phyloP scores from a whole-genome alignment of 208 protist species.

The Trypanosoma avium region DNA sequence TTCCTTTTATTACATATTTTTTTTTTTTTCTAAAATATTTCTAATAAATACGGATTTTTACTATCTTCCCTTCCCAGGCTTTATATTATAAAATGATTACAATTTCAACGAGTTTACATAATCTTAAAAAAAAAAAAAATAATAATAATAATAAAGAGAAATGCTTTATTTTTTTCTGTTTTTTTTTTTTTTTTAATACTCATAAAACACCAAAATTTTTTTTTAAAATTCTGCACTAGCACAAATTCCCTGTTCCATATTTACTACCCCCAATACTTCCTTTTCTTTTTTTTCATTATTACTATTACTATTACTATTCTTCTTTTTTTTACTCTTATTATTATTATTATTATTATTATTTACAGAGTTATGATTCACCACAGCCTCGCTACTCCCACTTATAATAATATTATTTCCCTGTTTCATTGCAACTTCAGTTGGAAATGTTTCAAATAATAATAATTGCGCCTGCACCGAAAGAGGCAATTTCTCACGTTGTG shows the following conservation, averaged over 20 bases:
- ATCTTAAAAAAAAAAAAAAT: neutral
- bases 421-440: no score
- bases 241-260: neutral
- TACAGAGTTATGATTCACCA: neutral
- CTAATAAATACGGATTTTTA: no score
- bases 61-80: no score
- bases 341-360: slow-evolving; percentile 1
- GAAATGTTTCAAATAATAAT: slow-evolving; percentile 19
- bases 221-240: no score
- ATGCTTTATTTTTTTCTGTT: neutral
- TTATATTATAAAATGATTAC: no score
- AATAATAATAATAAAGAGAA: neutral
- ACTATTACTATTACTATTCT: neutral
- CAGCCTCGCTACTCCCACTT: neutral
- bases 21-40: no score
- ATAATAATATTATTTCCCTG: neutral
- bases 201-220: neutral
- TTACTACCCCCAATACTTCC: neutral
- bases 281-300: neutral
- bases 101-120: no score
- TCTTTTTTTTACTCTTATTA: neutral
- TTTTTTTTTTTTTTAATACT: neutral
- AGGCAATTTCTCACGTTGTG: neutral
- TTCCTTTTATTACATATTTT: no score
- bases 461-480: slow-evolving; percentile 18